A percentile compares a stretch with the other conserved stretches of the same genome.
Conservation (phyloP, 2,329 filamentous ascomycete genomes). For the Aspergillus sp. region DNA sequence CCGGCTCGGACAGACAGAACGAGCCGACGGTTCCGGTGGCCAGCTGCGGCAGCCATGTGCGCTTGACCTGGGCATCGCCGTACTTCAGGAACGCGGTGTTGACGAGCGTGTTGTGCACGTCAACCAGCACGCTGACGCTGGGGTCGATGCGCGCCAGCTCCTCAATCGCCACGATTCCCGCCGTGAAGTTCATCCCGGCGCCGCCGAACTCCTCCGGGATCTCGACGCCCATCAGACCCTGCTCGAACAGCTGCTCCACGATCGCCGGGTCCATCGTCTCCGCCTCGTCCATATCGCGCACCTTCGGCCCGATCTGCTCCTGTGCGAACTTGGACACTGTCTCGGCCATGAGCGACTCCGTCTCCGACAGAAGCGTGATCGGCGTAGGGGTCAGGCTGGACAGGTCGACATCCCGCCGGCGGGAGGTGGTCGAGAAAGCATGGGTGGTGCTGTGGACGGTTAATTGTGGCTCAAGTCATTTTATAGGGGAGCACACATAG, state of each 20-base stretch:
- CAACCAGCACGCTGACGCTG: conserved; percentile 89
- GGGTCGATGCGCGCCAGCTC: conserved; percentile 93
- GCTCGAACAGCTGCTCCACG: conserved; percentile 93
- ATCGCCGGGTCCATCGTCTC: conserved; percentile 87
- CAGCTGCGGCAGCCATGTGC: conserved; percentile 83
- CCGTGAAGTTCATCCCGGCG: conserved; percentile 97
- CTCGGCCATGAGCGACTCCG: conserved; percentile 84
- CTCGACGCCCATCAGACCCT: conserved; percentile 95
- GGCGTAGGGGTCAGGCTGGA: conserved; percentile 81
- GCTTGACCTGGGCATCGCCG: conserved; percentile 72
- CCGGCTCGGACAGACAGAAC: conserved; percentile 90
- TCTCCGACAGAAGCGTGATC: conserved; percentile 88
- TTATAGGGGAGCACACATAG: not conserved
- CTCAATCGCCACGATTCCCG: conserved; percentile 94
- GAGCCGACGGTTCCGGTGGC: conserved; percentile 86
- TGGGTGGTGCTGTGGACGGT: conserved; percentile 39
- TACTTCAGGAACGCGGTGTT: conserved; percentile 90
- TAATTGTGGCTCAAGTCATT: not conserved
- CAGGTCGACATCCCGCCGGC: conserved; percentile 61
- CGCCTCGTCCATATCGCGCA: conserved; percentile 95
- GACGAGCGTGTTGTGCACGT: conserved; percentile 97
- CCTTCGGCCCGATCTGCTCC: conserved; percentile 84
- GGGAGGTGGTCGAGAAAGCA: conserved; percentile 59
- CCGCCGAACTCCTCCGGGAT: conserved; percentile 97
- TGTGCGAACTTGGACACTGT: conserved; percentile 86